These are phyloP conservation scores for Carallia brachiata DNA, from an alignment of 345 rosid genomes.

Conservation along the genomic window DNA sequence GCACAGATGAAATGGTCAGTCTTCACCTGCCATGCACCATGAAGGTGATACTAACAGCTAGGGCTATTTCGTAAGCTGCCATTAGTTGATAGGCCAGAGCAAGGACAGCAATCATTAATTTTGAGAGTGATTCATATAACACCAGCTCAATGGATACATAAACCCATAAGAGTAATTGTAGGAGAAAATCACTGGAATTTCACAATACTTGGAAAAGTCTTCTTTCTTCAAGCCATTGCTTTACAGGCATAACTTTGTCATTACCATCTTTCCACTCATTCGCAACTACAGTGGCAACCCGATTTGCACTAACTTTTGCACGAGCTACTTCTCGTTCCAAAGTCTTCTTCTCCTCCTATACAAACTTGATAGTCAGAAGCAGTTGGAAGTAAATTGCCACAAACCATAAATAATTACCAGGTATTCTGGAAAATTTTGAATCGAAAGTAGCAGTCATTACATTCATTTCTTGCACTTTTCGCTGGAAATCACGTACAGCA, in stretches of 20 bases:
- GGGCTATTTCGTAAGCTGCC: background rate
- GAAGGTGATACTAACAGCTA: background rate
- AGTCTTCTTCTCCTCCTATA: slow-evolving; percentile 45
- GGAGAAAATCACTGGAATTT: background rate
- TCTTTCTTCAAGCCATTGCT: slow-evolving; percentile 51
- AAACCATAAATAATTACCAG: background rate
- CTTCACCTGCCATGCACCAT: background rate
- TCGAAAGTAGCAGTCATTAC: slow-evolving; percentile 21
- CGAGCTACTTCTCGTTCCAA: slow-evolving; percentile 53
- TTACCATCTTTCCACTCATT: slow-evolving; percentile 55
- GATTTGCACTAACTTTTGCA: slow-evolving; percentile 46
- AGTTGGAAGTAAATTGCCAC: slow-evolving; percentile 1
- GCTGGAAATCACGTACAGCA: slow-evolving; percentile 50
- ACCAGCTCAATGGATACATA: background rate
- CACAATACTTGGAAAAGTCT: slow-evolving; percentile 40
- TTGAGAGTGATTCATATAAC: background rate
- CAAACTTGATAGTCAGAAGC: slow-evolving; percentile 22
- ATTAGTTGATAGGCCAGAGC: background rate
- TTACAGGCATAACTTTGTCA: slow-evolving; percentile 56
- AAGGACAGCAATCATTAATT: background rate
- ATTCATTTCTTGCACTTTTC: slow-evolving; percentile 49
- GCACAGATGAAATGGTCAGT: background rate
- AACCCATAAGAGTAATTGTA: background rate
- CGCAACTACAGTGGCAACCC: slow-evolving; percentile 53
- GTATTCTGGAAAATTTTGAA: slow-evolving; percentile 4